A percentile compares a stretch with the other conserved stretches of the same genome.
These are phyloP conservation scores for Cryptosporidium sp. DNA, from an alignment of 169 alveolate species.

Conservation along the genomic window DNA sequence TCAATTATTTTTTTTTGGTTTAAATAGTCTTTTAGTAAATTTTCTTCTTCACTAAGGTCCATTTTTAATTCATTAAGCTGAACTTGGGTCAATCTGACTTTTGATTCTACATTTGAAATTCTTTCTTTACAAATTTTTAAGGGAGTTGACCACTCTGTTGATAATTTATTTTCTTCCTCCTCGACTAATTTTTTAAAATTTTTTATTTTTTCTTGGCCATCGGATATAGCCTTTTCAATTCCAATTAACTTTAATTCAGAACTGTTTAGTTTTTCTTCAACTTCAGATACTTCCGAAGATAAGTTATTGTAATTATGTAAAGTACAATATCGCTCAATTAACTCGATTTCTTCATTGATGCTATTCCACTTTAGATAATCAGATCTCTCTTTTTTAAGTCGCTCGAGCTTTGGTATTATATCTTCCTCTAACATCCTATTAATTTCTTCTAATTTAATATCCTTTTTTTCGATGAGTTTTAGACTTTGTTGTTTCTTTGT, in stretches of 20 bases:
- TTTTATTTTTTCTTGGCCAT: neutral
- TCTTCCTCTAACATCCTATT: constrained; percentile 89
- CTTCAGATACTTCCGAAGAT: constrained; percentile 59
- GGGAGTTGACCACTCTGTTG: constrained; percentile 65
- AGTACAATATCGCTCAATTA: constrained; percentile 46
- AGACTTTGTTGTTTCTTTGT: constrained; percentile 92
- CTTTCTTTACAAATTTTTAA: constrained; percentile 36
- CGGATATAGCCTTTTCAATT: constrained; percentile 74
- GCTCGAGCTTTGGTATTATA: constrained; percentile 90
- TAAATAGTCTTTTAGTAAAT: neutral
- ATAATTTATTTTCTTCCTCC: constrained; percentile 49
- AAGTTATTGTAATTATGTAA: constrained; percentile 76
- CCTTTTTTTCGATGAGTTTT: constrained; percentile 91
- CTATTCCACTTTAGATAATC: constrained; percentile 75
- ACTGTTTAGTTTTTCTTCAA: constrained; percentile 78
- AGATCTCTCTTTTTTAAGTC: constrained; percentile 86
- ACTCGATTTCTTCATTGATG: constrained; percentile 76
- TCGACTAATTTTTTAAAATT: constrained; percentile 29
- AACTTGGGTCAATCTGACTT: constrained; percentile 51
- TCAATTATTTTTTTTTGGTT: constrained; percentile 17
- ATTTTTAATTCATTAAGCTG: constrained; percentile 42
- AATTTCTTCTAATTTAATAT: constrained; percentile 91
- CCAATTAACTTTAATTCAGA: constrained; percentile 78
- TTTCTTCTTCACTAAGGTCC: constrained; percentile 53
- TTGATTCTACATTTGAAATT: constrained; percentile 49